Evolutionary conservation across 2,329 filamentous ascomycete genomes (phyloP), one percentile per base, ranked within the genome.

Genomic region (Cytospora schulzeri): DNA sequence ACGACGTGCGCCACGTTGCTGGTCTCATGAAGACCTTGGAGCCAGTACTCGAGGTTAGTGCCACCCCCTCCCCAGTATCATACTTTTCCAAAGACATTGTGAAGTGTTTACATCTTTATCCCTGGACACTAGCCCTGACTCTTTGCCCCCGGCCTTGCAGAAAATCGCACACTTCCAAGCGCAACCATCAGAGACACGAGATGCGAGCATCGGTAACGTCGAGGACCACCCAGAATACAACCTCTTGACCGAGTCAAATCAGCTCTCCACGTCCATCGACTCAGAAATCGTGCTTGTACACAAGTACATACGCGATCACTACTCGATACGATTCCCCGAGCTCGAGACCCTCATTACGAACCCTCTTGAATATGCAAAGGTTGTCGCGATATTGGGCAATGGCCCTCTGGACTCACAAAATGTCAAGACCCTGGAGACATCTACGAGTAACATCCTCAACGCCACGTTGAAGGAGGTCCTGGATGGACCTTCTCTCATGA

Each of bases 291-390:
- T 91, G 38, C 85, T 95, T 9, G 91, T 98, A 26, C 95, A 99
- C 82, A 99, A 99, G 78, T 96, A 92, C 76, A 92, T 97, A 66
- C 88, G 94, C 72, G 95, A 99, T 73, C 92, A 97, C 77, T 99
- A 99, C 79, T 97, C 93, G 12, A 85, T 91, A 22, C 88, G 94
- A 66, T 99, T 98, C 72, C 94, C 95, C 0, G 94, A 97, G 77
- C 85, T 99, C 50, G 95, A 99, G 76, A 85, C 85, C 24, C 85
- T 99, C 38, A 90, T 99, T 66, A 92, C 91, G 64, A 97, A 94
- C 71, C 93, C 95, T 1, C 84, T 98, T 58, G 92, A 97, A 74
- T 99, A 97, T 78, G 93, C 94, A 31, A 97, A 96, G 79, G 92
- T 95, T 0, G 95, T 98, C 11, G 89, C 92, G 4, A 96, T 98